Percentiles rank a stretch among this genome's conserved stretches.
Conservation (phyloP, 78 protist genomes). For the Cavenderia fasciculata region DNA sequence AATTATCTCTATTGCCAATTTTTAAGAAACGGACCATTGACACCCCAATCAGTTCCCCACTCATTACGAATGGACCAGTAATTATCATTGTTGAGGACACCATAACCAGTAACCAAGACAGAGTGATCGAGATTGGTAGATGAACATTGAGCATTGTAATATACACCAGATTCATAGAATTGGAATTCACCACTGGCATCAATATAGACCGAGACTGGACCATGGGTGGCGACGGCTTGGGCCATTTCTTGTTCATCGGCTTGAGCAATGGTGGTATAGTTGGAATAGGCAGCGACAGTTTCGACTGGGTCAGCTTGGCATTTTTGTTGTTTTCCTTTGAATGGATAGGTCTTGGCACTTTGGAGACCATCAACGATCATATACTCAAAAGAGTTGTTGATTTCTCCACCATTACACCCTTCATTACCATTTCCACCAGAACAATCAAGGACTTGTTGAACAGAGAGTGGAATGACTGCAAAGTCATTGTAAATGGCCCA, state of each 20-base stretch:
- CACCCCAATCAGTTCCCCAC: not conserved
- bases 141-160: slow-evolving; percentile 67
- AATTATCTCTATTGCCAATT: no score
- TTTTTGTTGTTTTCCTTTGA: not conserved
- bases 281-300: not conserved
- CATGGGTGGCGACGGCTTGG: slow-evolving; percentile 10
- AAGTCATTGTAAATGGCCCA: not conserved
- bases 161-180: slow-evolving; percentile 84
- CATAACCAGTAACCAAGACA: slow-evolving; percentile 90
- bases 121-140: slow-evolving; percentile 86
- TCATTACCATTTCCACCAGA: not conserved
- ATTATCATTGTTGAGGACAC: no score
- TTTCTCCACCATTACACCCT: not conserved
- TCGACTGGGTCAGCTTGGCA: not conserved
- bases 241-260: no score
- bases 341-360: not conserved
- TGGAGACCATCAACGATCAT: not conserved
- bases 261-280: not conserved
- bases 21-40: no score
- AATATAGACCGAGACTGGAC: slow-evolving; percentile 90
- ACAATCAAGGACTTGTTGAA: not conserved
- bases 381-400: not conserved
- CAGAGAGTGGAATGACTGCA: not conserved
- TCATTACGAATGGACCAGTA: not conserved
- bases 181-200: slow-evolving; percentile 88